phyloP scores from a whole-genome alignment of 176 grass and related monocot species.

The maize (Zea mays) region DNA sequence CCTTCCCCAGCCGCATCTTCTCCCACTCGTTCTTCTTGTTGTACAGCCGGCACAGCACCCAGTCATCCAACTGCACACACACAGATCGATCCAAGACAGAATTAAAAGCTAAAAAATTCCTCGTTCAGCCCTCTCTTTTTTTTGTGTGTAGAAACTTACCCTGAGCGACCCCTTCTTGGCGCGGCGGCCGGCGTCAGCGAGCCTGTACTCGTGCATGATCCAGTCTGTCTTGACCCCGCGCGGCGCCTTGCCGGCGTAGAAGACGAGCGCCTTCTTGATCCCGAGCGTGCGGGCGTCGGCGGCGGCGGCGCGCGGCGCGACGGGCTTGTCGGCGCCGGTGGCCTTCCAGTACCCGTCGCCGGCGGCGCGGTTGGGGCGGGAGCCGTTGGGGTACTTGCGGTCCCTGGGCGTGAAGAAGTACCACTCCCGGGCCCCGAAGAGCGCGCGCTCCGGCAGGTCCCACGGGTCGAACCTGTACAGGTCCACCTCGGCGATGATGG shows the following conservation, averaged over 20 bases:
- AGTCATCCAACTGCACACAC: conserved; percentile 72
- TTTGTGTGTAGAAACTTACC: neutral
- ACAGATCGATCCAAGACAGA: too few species aligned
- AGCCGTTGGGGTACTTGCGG: conserved; percentile 60
- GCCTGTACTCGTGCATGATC: conserved; percentile 94
- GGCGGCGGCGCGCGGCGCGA: conserved; percentile 36
- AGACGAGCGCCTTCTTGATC: conserved; percentile 96
- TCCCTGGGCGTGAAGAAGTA: conserved; percentile 61
- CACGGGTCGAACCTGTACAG: conserved; percentile 94
- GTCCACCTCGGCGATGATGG: conserved; percentile 92
- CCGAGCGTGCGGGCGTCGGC: conserved; percentile 40
- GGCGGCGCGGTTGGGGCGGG: conserved; percentile 47
- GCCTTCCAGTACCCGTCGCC: conserved; percentile 64
- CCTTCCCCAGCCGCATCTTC: conserved; percentile 48
- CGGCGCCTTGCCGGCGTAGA: conserved; percentile 81
- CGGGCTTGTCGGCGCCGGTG: conserved; percentile 56
- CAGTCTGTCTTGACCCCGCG: conserved; percentile 79
- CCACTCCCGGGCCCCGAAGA: conserved; percentile 56
- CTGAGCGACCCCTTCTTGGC: conserved; percentile 55
- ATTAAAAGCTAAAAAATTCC: too few species aligned
- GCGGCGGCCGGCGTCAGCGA: conserved; percentile 50
- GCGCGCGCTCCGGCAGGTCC: conserved; percentile 55
- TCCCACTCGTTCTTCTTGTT: conserved; percentile 93
- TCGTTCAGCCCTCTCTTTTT: too few species aligned
- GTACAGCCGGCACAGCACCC: conserved; percentile 79